Evolutionary conservation across 768 basidiomycete genomes (phyloP).

Genomic region (Agaricus sinodeliciosus): DNA sequence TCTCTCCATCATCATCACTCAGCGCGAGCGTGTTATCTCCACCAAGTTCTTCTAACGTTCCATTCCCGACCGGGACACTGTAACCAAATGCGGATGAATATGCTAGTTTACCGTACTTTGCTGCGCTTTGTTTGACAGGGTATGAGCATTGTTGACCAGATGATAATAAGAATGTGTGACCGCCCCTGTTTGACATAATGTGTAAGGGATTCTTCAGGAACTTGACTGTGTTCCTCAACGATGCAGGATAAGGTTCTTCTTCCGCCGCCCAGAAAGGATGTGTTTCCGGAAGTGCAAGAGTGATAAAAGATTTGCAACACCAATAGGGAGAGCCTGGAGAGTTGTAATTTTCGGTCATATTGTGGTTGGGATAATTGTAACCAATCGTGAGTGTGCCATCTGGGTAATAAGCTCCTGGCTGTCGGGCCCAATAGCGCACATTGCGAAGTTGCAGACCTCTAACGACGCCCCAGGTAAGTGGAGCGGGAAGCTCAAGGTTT

Average conservation of each 20-base stretch:
- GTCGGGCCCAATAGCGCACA: slow-evolving; percentile 63
- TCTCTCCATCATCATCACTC: slow-evolving; percentile 64
- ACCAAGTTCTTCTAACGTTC: slow-evolving; percentile 64
- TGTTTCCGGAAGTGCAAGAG: slow-evolving; percentile 53
- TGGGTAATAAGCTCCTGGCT: slow-evolving; percentile 51
- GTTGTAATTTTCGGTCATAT: slow-evolving; percentile 78
- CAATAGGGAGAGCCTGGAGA: slow-evolving; percentile 75
- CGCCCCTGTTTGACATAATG: slow-evolving; percentile 55
- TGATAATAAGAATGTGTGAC: slow-evolving; percentile 66
- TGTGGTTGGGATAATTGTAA: slow-evolving; percentile 63
- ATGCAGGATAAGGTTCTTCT: slow-evolving; percentile 60
- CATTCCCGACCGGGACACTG: slow-evolving; percentile 61
- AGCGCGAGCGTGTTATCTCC: slow-evolving; percentile 68
- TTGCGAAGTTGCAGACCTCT: slow-evolving; percentile 72
- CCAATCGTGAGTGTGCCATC: slow-evolving; percentile 72
- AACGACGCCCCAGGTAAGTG: slow-evolving; percentile 67
- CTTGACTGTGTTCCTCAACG: slow-evolving; percentile 39
- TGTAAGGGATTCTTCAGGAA: slow-evolving; percentile 58
- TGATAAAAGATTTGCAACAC: slow-evolving; percentile 73
- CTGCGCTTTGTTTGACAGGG: slow-evolving; percentile 69
- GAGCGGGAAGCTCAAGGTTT: slow-evolving; percentile 59
- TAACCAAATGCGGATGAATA: slow-evolving; percentile 78
- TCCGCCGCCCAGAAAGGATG: slow-evolving; percentile 68
- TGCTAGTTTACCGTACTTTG: slow-evolving; percentile 74
- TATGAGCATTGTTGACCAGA: slow-evolving; percentile 79